phyloP scores from a whole-genome alignment of 257 asterid genomes.

The Capsicum rhomboideum region DNA sequence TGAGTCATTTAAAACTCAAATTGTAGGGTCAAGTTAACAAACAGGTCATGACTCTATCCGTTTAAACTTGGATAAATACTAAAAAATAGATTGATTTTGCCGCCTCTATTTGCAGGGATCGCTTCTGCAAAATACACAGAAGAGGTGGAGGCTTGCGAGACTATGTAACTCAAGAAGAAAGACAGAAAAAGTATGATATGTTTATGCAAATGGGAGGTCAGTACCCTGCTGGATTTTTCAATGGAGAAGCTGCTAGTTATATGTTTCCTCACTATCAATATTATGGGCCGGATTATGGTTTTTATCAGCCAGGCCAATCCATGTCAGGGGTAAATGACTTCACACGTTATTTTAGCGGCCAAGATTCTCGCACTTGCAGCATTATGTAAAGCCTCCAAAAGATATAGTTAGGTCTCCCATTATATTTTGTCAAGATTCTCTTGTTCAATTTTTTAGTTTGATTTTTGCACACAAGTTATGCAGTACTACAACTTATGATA shows the following conservation, averaged over 20 bases:
- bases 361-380: not conserved
- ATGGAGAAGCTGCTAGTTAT: not conserved
- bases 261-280: not conserved
- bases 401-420: not conserved
- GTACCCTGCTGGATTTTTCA: not conserved
- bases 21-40: too few relatives aligned
- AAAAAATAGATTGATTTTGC: not conserved
- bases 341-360: not conserved
- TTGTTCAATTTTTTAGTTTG: not conserved
- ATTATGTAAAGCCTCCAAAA: not conserved
- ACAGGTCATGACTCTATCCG: too few relatives aligned
- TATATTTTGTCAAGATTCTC: not conserved
- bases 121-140: slow-evolving; percentile 2
- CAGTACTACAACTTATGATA: not conserved
- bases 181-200: not conserved
- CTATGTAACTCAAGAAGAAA: not conserved
- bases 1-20: too few relatives aligned
- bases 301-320: not conserved
- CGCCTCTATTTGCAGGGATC: not conserved
- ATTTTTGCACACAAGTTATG: not conserved
- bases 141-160: not conserved
- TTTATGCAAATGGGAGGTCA: not conserved
- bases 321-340: not conserved
- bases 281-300: not conserved
- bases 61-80: too few relatives aligned